Evolutionary conservation across 768 basidiomycete species (phyloP), one percentile per base, ranked within the genome.

Genomic region (Mycena capillaripes): DNA sequence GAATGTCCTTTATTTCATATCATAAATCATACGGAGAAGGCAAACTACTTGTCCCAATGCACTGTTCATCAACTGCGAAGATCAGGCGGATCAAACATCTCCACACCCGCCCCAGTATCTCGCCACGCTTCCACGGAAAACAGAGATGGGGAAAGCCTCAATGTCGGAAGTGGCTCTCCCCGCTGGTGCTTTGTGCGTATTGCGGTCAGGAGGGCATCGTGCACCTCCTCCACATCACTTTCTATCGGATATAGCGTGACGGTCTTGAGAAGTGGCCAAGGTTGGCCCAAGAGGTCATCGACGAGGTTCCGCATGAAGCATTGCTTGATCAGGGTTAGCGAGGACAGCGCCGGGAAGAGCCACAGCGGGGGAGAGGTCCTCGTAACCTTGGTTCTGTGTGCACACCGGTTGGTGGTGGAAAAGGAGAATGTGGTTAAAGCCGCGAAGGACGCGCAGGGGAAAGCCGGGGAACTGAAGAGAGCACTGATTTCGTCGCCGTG

Each of bases 331-430:
- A 68, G 32, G 6, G 66, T 6, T 5, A 68, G 32, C 23, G 57
- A 60, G 7, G 57, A 50, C 4, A 68, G 46, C 4, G 58, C 46
- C 8, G 66, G 66, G 32, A 60, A 60, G 27, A 60, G 59, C 11
- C n/a, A n/a, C n/a, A n/a, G n/a, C 17, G 40, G 29, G 59, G 59
- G 27, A 30, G 25, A 4, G 40, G 9, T 11, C 3, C 7, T 1
- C 44, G 44, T 19, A 34, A 9, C n/a, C 16, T 9, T 0, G 11
- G 6, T 3, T 3, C 27, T 44, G 19, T 6, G 0, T 27, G 27
- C 52, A 53, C 16, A 7, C 5, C n/a, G n/a, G n/a, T n/a, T 23
- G 14, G 9, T 16, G 29, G 19, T 50, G 23, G 42, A 16, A 11
- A 65, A 65, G 2, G 52, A 16, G 2, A 65, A 25, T 16, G 63